phyloP scores from a whole-genome alignment of 495 filamentous ascomycete species.

The Tuber umbilicatum region DNA sequence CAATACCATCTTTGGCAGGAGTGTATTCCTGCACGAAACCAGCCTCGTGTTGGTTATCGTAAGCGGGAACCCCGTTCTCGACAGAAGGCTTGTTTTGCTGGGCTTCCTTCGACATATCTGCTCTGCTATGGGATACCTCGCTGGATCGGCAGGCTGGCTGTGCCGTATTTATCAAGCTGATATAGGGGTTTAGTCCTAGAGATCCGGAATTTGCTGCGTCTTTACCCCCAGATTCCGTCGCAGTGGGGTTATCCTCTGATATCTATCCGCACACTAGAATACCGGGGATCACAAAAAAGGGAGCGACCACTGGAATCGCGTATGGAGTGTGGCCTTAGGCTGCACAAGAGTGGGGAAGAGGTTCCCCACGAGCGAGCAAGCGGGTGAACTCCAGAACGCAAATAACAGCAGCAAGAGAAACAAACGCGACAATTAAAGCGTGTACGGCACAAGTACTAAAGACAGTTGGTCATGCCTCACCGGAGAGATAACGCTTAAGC shows the following conservation, averaged over 20 bases:
- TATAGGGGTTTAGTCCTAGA: not conserved
- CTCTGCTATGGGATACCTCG: not conserved
- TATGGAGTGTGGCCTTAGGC: not conserved
- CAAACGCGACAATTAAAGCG: not conserved
- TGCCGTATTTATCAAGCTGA: not conserved
- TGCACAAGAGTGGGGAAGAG: not conserved
- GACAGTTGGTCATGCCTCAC: not conserved
- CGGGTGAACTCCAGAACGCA: not conserved
- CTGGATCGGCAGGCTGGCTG: not conserved
- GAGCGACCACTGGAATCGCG: not conserved
- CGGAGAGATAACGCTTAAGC: not conserved
- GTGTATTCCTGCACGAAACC: constrained; percentile 32
- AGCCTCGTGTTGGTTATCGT: constrained; percentile 4
- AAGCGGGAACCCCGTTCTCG: not conserved
- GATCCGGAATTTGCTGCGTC: not conserved
- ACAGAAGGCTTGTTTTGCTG: not conserved
- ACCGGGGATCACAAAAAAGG: not conserved
- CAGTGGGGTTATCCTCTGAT: not conserved
- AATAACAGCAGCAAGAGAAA: not conserved
- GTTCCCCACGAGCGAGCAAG: not conserved
- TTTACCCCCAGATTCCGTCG: not conserved
- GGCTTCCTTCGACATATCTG: not conserved
- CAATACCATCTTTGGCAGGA: constrained; percentile 42
- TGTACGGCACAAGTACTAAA: not conserved
- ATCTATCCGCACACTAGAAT: not conserved